Percentiles rank a stretch among this genome's conserved stretches.
Conservation (phyloP, 495 filamentous ascomycete species). For the Xylaria sp. region DNA sequence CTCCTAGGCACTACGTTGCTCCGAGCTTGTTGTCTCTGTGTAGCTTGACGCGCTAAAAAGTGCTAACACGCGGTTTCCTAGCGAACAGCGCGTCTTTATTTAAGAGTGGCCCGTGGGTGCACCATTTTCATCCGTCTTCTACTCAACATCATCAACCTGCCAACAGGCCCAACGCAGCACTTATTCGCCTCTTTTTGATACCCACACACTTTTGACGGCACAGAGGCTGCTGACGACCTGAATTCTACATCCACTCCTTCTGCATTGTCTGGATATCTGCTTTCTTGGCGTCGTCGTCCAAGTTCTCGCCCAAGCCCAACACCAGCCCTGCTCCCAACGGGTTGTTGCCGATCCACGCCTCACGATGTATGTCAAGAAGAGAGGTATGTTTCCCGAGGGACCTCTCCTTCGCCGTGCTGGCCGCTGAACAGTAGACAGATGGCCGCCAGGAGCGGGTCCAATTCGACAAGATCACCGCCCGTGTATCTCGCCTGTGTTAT, state of each 20-base stretch:
- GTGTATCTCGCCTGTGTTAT: constrained; percentile 96
- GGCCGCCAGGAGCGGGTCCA: constrained; percentile 99
- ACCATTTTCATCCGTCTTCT: constrained; percentile 31
- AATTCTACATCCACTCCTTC: neutral
- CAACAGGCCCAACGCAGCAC: constrained; percentile 25
- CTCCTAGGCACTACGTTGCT: constrained; percentile 1
- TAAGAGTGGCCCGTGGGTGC: constrained; percentile 33
- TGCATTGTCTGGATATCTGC: neutral
- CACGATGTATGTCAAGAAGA: constrained; percentile 66
- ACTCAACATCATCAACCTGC: constrained; percentile 36
- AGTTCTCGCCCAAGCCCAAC: constrained; percentile 20
- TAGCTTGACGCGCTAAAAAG: constrained; percentile 20
- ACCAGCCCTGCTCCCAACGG: constrained; percentile 1
- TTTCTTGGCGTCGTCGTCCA: constrained; percentile 18
- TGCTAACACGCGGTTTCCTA: constrained; percentile 24
- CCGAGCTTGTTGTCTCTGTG: constrained; percentile 21
- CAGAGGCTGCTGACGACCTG: constrained; percentile 9
- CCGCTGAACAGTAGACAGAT: constrained; percentile 63
- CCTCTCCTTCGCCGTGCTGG: neutral
- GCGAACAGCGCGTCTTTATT: constrained; percentile 37
- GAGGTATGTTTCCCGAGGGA: constrained; percentile 54
- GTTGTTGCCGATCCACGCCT: constrained; percentile 22
- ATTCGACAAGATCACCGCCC: constrained; percentile 99
- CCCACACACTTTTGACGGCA: neutral
- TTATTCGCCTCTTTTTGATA: constrained; percentile 21